Conservation (phyloP, 2,329 filamentous ascomycete species). For the Diaporthe helianthi region DNA sequence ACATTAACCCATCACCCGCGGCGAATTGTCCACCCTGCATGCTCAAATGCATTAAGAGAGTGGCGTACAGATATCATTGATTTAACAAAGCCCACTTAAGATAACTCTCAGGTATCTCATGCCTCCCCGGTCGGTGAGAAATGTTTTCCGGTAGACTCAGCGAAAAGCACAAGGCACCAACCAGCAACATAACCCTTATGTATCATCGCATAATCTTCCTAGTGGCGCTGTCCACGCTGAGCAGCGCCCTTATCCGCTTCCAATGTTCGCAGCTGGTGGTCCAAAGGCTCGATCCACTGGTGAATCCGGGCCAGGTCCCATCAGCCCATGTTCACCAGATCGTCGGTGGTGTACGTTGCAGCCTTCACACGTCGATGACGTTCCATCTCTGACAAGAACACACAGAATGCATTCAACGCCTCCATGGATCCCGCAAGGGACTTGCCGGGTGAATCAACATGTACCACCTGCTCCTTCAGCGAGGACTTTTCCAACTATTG, state of each 20-base stretch:
- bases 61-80: not conserved
- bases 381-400: not conserved
- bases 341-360: slow-evolving; percentile 48
- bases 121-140: not conserved
- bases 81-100: not conserved
- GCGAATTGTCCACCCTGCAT: not conserved
- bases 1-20: not conserved
- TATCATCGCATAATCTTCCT: not conserved
- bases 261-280: slow-evolving; percentile 61
- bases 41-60: not conserved
- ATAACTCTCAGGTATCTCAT: not conserved
- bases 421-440: slow-evolving; percentile 43
- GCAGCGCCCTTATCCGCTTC: slow-evolving; percentile 38
- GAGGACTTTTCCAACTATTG: slow-evolving; percentile 33
- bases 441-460: slow-evolving; percentile 43
- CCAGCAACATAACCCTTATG: slow-evolving; percentile 11
- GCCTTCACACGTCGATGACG: not conserved
- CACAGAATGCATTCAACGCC: slow-evolving; percentile 47
- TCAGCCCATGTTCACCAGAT: slow-evolving; percentile 63
- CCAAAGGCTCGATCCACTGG: slow-evolving; percentile 43
- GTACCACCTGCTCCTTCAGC: slow-evolving; percentile 36
- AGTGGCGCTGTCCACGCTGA: slow-evolving; percentile 6
- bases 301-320: slow-evolving; percentile 51
- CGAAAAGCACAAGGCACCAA: not conserved
- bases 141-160: not conserved